A percentile compares a stretch with the other conserved stretches of the same genome.
Conservation (phyloP, 2,329 filamentous ascomycete species). For the Trichoderma polysporum region DNA sequence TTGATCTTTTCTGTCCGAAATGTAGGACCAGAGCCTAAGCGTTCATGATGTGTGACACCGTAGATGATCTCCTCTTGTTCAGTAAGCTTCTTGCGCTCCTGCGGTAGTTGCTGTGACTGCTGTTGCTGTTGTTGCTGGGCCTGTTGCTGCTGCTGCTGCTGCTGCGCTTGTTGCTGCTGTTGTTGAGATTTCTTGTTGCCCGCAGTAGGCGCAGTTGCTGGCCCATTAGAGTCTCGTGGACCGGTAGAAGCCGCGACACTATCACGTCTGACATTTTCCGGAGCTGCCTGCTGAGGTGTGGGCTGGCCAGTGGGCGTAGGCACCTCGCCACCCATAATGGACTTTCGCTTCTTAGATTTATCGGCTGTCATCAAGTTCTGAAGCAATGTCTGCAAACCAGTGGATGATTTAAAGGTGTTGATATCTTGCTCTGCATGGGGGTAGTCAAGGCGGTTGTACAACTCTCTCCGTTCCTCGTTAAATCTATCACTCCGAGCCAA, state of each 20-base stretch:
- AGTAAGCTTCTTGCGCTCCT: constrained; percentile 68
- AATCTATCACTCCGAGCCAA: constrained; percentile 81
- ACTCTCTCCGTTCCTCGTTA: constrained; percentile 82
- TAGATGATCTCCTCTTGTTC: constrained; percentile 76
- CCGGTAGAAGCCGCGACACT: constrained; percentile 51
- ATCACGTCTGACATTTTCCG: constrained; percentile 48
- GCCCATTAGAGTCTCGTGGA: constrained; percentile 36
- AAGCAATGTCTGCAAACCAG: constrained; percentile 75
- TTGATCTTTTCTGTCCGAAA: constrained; percentile 85
- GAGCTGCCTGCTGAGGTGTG: constrained; percentile 39
- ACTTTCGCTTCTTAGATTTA: constrained; percentile 85
- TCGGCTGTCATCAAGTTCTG: constrained; percentile 80
- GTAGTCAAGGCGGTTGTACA: constrained; percentile 84
- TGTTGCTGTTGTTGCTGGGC: constrained; percentile 33
- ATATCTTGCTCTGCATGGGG: constrained; percentile 70
- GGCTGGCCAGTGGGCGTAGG: constrained; percentile 42
- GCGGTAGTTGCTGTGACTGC: constrained; percentile 37
- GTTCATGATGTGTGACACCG: constrained; percentile 82
- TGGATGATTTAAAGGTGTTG: constrained; percentile 74
- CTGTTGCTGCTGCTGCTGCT: constrained; percentile 28
- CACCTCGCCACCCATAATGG: constrained; percentile 59
- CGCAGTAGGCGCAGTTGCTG: constrained; percentile 40
- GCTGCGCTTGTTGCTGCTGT: constrained; percentile 36
- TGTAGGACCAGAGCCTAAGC: constrained; percentile 78
- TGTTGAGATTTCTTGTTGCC: constrained; percentile 52